Base-by-base conservation (phyloP, 768 basidiomycete genomes). In the Tubosaeta brunneosetosa region DNA sequence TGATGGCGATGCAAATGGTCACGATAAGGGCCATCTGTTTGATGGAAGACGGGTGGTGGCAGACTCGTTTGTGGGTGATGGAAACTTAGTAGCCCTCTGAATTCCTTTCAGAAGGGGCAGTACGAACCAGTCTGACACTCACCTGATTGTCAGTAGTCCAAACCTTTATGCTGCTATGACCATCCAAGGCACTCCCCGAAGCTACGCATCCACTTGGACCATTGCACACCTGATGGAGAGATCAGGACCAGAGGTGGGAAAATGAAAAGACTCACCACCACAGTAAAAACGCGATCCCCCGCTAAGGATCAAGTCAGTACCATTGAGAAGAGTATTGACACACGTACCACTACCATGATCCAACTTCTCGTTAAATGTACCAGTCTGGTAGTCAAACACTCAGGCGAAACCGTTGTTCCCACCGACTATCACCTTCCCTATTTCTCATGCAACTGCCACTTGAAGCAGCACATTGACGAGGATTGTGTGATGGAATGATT, bases 321-420 rank as follows among this genome's bases (percentile, higher is more conserved):
- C 1, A 22, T 22, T 3, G 22, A 22, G 22, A 22, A 22, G 22
- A 22, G 22, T 3, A 22, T 22, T 3, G 22, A 22, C 22, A 22
- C 1, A 22, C 22, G 2, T 22, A 53, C 47, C 47, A 33, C 12
- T 40, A 2, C 55, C 48, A n/a, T 56, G 55, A 8, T 29, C 19
- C 4, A 56, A 19, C 33, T 53, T 37, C 5, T 46, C 53, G 11
- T 1, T 19, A 31, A 51, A 54, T 10, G 13, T 5, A 16, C 52
- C 52, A 6, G 27, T 45, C 7, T 46, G 38, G 10, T 44, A 33
- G 36, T 55, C 22, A 9, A 51, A 58, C 11, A 46, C 33, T 11
- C 14, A 11, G 27, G 46, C 37, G 16, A 55, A 54, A 1, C 53
- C 46, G 40, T 55, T 46, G 29, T 58, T 41, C 17, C 56, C 56